Percentiles rank a stretch among this genome's conserved stretches.
phyloP scores from a whole-genome alignment of 345 rosid species.

The Murraya paniculata region DNA sequence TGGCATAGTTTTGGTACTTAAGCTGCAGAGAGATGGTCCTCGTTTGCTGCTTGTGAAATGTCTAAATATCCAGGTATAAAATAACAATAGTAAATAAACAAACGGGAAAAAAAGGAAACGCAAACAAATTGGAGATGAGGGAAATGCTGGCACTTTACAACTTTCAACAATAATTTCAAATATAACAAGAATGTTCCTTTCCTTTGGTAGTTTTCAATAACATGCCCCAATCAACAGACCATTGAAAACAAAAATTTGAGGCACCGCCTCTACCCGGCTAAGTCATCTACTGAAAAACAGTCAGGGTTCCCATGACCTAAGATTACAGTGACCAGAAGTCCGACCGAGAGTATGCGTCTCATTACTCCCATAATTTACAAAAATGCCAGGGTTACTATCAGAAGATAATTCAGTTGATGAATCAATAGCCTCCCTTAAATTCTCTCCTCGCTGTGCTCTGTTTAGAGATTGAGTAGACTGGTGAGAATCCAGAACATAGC shows the following conservation, averaged over 20 bases:
- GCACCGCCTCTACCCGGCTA: slow-evolving; percentile 23
- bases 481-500: slow-evolving; percentile 38
- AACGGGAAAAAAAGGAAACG: too few relatives aligned
- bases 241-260: slow-evolving; percentile 35
- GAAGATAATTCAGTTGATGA: slow-evolving; percentile 23
- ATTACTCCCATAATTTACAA: slow-evolving; percentile 47
- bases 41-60: background rate
- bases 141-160: slow-evolving; percentile 18
- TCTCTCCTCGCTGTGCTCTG: slow-evolving; percentile 21
- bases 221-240: slow-evolving; percentile 31
- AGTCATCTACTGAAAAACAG: slow-evolving; percentile 20
- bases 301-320: slow-evolving; percentile 25
- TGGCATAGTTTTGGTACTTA: background rate
- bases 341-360: slow-evolving; percentile 29
- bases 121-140: background rate
- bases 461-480: slow-evolving; percentile 23
- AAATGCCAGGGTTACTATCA: slow-evolving; percentile 31
- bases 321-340: slow-evolving; percentile 37
- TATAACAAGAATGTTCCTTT: slow-evolving; percentile 18
- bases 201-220: slow-evolving; percentile 8
- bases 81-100: background rate
- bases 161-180: slow-evolving; percentile 8
- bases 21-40: background rate
- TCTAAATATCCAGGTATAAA: background rate
- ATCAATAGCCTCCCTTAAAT: slow-evolving; percentile 21